Evolutionary conservation across 2,329 filamentous ascomycete genomes (phyloP).

Genomic region (Fusarium musae): DNA sequence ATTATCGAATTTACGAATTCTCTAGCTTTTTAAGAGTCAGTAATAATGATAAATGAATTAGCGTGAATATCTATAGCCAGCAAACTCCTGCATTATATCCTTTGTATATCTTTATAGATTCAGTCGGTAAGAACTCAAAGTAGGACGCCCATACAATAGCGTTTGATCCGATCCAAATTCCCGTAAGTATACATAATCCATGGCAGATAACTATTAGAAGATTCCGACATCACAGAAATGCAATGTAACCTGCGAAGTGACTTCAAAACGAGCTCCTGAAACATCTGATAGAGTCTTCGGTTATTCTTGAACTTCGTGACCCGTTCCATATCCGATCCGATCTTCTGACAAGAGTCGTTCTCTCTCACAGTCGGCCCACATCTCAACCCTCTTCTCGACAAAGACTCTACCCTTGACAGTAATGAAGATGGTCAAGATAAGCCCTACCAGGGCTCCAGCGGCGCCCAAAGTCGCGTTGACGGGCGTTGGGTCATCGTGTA

Average conservation of each 20-base stretch:
- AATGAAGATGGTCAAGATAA: slow-evolving; percentile 12
- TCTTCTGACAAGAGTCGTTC: slow-evolving; percentile 26
- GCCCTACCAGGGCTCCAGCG: slow-evolving; percentile 7
- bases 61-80: background rate
- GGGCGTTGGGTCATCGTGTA: slow-evolving; percentile 11
- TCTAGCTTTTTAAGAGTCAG: rapidly evolving
- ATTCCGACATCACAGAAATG: background rate
- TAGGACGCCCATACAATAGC: rapidly evolving
- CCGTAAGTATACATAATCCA: too few species aligned
- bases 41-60: background rate
- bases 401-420: slow-evolving; percentile 16
- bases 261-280: rapidly evolving
- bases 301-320: background rate
- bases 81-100: background rate
- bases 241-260: rapidly evolving
- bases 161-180: background rate
- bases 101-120: background rate
- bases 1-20: rapidly evolving
- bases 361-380: slow-evolving; percentile 21
- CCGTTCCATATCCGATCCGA: slow-evolving; percentile 11
- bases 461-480: slow-evolving; percentile 18
- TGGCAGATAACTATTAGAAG: too few species aligned
- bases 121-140: background rate
- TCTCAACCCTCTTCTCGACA: slow-evolving; percentile 27
- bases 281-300: background rate